Evolutionary conservation across 306 rosid species (phyloP).

Genomic region (Rubus parviflorus): DNA sequence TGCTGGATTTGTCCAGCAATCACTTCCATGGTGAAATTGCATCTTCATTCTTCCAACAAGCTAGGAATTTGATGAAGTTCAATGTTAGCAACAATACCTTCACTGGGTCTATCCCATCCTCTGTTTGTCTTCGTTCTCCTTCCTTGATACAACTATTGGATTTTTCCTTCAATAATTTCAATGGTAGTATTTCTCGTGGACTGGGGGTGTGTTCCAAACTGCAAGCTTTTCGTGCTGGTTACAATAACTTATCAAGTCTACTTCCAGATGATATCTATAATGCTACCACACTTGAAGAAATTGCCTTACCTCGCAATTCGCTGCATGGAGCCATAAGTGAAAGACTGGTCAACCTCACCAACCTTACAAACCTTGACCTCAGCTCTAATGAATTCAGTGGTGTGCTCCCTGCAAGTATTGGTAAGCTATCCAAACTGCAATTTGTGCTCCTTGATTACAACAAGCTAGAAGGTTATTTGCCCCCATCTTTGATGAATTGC

Average conservation of each 20-base stretch:
- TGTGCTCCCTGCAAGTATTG: neutral
- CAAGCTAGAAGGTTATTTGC: neutral
- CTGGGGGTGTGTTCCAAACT: neutral
- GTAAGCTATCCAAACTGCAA: neutral
- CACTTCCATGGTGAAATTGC: neutral
- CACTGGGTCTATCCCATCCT: neutral
- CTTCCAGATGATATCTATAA: conserved; percentile 8
- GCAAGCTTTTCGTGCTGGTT: neutral
- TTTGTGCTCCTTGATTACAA: neutral
- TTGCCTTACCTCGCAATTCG: neutral
- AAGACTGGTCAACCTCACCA: neutral
- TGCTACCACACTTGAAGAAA: neutral
- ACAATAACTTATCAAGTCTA: neutral
- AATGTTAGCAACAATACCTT: neutral
- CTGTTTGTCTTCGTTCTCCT: neutral
- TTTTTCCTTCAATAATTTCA: neutral
- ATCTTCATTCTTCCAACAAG: conserved; percentile 8
- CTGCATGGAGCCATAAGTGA: neutral
- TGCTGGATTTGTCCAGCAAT: neutral
- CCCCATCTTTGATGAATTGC: conserved; percentile 15
- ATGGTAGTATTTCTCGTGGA: neutral
- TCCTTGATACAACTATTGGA: neutral
- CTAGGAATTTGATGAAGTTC: neutral
- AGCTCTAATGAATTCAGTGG: neutral
- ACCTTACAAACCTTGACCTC: neutral